Evolutionary conservation across 192 early-diverging fungal species (phyloP).

Genomic region (Dissophora ornata): DNA sequence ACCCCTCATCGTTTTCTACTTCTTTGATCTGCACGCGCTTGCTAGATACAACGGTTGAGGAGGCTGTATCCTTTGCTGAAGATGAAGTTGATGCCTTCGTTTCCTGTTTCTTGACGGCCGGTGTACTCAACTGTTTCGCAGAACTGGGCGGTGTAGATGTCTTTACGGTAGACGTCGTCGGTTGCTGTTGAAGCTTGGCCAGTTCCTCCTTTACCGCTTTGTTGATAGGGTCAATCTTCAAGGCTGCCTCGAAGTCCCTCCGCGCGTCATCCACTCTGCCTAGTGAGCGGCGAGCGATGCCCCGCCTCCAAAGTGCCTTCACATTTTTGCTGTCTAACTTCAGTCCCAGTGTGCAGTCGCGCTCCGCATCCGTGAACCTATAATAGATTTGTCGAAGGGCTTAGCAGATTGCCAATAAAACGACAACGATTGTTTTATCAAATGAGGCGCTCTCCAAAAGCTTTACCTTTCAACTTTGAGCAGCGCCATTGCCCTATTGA

Average conservation of each 20-base stretch:
- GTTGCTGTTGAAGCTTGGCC: constrained; percentile 30
- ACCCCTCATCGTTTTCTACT: constrained; percentile 55
- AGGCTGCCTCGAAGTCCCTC: constrained; percentile 70
- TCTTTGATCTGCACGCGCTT: constrained; percentile 68
- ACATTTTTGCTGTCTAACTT: constrained; percentile 74
- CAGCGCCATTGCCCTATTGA: constrained; percentile 87
- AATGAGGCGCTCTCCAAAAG: too few relatives aligned
- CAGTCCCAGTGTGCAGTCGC: constrained; percentile 72
- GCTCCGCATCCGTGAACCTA: constrained; percentile 72
- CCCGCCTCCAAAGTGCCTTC: constrained; percentile 84
- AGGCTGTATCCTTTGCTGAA: background rate
- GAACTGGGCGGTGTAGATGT: too few relatives aligned
- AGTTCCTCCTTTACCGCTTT: constrained; percentile 73
- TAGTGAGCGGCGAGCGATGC: constrained; percentile 67
- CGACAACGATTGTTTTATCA: too few relatives aligned
- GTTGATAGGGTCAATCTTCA: constrained; percentile 76
- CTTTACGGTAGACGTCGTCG: background rate
- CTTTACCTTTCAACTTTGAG: constrained; percentile 80
- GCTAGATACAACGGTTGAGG: constrained; percentile 33
- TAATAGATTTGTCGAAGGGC: background rate
- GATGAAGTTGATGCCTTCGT: background rate
- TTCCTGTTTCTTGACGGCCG: background rate
- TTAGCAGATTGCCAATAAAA: too few relatives aligned
- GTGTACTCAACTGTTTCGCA: too few relatives aligned
- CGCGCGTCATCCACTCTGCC: constrained; percentile 66